Percentiles rank a stretch among this genome's conserved stretches.
Conservation (phyloP, 306 rosid species). For the Purshia tridentata region DNA sequence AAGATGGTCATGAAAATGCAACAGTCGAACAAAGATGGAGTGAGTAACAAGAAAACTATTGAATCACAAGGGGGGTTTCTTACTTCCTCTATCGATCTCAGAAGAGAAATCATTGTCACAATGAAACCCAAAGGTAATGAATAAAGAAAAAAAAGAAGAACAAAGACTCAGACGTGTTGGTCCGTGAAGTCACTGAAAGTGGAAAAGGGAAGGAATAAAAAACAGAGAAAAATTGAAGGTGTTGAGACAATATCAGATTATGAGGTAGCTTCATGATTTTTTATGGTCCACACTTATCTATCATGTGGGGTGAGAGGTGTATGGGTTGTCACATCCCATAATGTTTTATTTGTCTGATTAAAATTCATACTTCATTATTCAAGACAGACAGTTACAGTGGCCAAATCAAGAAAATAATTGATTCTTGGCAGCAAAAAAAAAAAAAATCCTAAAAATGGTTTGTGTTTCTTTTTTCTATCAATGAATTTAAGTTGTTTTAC, state of each 20-base stretch:
- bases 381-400: background rate
- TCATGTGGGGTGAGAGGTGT: background rate
- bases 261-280: background rate
- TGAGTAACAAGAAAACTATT: slow-evolving; percentile 15
- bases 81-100: background rate
- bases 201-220: background rate
- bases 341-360: slow-evolving; percentile 9
- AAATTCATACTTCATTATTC: background rate
- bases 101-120: background rate
- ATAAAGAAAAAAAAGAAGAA: no score
- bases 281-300: slow-evolving; percentile 21
- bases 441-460: background rate
- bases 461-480: background rate
- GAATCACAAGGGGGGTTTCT: background rate
- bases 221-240: background rate
- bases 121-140: background rate
- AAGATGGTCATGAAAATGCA: background rate
- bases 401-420: background rate
- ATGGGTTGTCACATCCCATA: slow-evolving; percentile 4
- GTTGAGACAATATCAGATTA: slow-evolving; percentile 4
- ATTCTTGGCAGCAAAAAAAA: background rate
- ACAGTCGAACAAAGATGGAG: background rate
- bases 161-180: background rate
- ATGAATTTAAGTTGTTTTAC: background rate
- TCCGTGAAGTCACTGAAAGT: background rate